phyloP scores from a whole-genome alignment of 371 early-diverging fungal genomes.

The Chytridium lagenaria region DNA sequence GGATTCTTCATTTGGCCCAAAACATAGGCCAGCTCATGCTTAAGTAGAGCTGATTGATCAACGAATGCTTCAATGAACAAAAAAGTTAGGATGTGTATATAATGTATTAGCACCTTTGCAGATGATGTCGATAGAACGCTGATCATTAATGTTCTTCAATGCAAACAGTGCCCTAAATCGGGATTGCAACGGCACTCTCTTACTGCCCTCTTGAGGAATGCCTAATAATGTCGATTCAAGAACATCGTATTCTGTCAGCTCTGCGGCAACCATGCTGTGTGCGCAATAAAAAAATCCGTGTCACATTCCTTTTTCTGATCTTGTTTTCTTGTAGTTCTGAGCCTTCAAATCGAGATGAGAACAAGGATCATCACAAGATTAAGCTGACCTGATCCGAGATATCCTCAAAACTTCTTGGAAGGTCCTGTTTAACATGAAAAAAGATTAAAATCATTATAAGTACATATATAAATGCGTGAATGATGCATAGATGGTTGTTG shows the following conservation, averaged over 20 bases:
- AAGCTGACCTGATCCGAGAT: slow-evolving; percentile 2
- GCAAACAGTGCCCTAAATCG: slow-evolving; percentile 96
- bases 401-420: slow-evolving; percentile 7
- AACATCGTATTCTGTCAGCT: not conserved
- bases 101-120: slow-evolving; percentile 66
- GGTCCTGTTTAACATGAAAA: not conserved
- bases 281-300: not conserved
- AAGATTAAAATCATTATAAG: not conserved
- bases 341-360: not conserved
- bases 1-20: slow-evolving; percentile 97
- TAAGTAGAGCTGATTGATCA: slow-evolving; percentile 91
- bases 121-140: slow-evolving; percentile 80
- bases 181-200: slow-evolving; percentile 10
- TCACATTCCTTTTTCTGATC: not conserved
- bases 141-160: slow-evolving; percentile 82
- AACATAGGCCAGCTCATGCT: slow-evolving; percentile 99
- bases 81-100: not conserved
- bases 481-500: too few relatives aligned
- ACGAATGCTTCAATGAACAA: slow-evolving; percentile 66
- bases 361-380: not conserved
- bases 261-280: not conserved
- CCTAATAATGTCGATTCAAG: not conserved
- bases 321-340: not conserved
- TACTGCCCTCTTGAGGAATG: not conserved
- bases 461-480: not conserved